Evolutionary conservation across 345 rosid genomes (phyloP), one percentile per base, ranked within the genome.

Genomic region (Gossypioides kirkii): DNA sequence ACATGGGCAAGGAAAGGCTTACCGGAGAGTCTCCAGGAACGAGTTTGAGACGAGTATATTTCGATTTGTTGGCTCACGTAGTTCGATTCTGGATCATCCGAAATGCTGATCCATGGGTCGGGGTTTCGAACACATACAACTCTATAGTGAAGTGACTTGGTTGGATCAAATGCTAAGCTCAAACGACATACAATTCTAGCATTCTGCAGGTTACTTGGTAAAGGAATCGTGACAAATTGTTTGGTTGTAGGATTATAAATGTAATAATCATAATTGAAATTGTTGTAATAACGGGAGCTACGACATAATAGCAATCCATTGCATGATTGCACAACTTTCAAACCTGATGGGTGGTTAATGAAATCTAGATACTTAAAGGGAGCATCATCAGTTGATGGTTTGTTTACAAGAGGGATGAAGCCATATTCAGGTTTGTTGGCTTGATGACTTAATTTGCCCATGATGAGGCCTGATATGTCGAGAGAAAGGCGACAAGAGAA

Each of bases 111-210:
- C 0, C 4, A 10, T 10, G 14, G n/a, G 13, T 46, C 54, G 12
- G n/a, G 16, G 11, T 10, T 8, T 22, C n/a, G 28, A 4, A 22
- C 11, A 4, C 36, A 64, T 0, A 42, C 10, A n/a, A 42, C 69
- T 64, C 41, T 64, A 12, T 64, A 64, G 17, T 64, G 52, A 64
- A 50, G 10, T 8, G 69, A 64, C 17, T 64, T 42, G 47, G 69
- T n/a, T 0, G 14, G 69, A 64, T 41, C 52, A 42, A 64, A 42
- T n/a, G 69, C 69, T n/a, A 63, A n/a, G 2, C 49, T 38, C 1
- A 43, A 1, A 10, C 17, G 3, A 20, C 0, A 18, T 8, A 10
- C 28, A 3, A 8, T 20, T 38, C 20, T n/a, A 2, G 9, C 10
- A n/a, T 22, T 9, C 7, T 10, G 61, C 18, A 6, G 2, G 11